These are phyloP conservation scores for Corchorus capsularis DNA, from an alignment of 345 rosid genomes.

Conservation along the genomic window DNA sequence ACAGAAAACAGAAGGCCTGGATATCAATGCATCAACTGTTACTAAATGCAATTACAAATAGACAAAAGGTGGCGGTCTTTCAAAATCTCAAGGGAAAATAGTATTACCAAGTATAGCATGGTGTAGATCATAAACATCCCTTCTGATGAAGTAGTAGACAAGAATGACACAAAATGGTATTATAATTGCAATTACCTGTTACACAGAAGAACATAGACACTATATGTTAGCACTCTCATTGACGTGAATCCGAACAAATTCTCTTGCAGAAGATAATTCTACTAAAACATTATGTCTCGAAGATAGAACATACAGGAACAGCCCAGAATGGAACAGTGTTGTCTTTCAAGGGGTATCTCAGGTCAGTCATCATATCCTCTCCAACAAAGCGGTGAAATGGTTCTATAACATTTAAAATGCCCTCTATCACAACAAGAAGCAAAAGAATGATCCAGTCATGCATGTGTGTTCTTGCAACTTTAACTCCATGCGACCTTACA, in stretches of 20 bases:
- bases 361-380: conserved; percentile 74
- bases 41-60: background rate
- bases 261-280: conserved; percentile 11
- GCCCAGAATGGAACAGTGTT: conserved; percentile 89
- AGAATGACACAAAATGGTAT: conserved; percentile 62
- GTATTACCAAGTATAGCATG: conserved; percentile 78
- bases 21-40: conserved; percentile 22
- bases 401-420: conserved; percentile 64
- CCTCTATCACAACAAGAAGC: conserved; percentile 57
- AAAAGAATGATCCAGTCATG: conserved; percentile 91
- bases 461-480: conserved; percentile 71
- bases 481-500: conserved; percentile 71
- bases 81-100: conserved; percentile 21
- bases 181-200: conserved; percentile 71
- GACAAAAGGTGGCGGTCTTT: conserved; percentile 17
- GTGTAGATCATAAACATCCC: conserved; percentile 83
- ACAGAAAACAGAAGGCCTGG: conserved; percentile 81
- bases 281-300: conserved; percentile 9
- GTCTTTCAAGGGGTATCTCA: conserved; percentile 69
- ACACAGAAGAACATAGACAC: conserved; percentile 13
- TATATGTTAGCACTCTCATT: conserved; percentile 8
- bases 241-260: conserved; percentile 16
- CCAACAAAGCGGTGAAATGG: conserved; percentile 96
- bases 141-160: conserved; percentile 69
- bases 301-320: conserved; percentile 64